These are phyloP conservation scores for Wickerhamiella qilinensis DNA, from an alignment of 805 yeast genomes.

Conservation along the genomic window DNA sequence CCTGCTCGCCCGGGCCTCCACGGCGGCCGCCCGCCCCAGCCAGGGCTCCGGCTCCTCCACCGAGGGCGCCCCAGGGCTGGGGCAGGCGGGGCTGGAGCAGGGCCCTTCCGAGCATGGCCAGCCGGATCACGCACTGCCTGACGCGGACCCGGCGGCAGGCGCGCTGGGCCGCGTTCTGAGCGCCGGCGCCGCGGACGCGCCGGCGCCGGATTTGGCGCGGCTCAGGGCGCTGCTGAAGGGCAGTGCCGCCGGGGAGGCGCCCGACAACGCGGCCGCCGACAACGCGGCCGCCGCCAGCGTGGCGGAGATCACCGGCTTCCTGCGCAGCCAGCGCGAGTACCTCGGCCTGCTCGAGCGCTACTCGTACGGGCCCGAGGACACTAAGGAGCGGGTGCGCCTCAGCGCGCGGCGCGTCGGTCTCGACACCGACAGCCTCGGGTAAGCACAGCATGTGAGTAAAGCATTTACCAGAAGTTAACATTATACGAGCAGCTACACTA, in stretches of 20 bases:
- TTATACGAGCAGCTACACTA: no score
- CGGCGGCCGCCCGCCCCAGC: no score
- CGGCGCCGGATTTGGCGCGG: background rate
- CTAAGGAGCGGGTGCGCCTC: conserved; percentile 57
- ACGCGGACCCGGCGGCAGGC: background rate
- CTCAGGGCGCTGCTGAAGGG: conserved; percentile 1
- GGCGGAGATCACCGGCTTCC: conserved; percentile 40
- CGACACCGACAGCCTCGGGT: conserved; percentile 19
- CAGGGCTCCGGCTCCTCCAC: no score
- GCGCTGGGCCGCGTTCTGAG: background rate
- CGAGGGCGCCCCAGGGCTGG: no score
- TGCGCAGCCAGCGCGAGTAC: conserved; percentile 61
- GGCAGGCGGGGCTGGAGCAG: no score
- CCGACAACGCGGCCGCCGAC: background rate
- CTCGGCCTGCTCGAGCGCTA: conserved; percentile 68
- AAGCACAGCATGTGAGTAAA: background rate
- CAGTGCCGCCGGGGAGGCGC: background rate
- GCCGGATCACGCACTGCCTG: no score
- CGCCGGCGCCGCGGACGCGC: background rate
- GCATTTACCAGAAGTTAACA: no score
- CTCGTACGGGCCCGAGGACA: conserved; percentile 64
- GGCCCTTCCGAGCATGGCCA: no score
- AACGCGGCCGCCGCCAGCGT: conserved; percentile 2
- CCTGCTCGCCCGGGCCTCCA: no score
- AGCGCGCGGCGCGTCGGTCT: conserved; percentile 88